These are phyloP conservation scores for Xylariaceae sp. DNA, from an alignment of 2,329 filamentous ascomycete species.

Conservation along the genomic window DNA sequence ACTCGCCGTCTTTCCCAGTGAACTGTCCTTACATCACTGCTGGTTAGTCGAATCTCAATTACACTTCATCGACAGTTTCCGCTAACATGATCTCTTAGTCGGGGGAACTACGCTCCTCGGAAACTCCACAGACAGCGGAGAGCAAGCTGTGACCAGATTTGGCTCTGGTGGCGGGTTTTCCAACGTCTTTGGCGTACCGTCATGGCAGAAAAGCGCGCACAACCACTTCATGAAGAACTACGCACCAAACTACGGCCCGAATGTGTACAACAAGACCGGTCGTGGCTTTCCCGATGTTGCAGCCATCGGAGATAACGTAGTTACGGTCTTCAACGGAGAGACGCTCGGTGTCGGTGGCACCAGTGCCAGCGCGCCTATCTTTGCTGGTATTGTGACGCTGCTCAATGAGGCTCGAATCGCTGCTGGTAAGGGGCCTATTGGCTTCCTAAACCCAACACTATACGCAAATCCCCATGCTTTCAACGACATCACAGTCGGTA, in stretches of 20 bases:
- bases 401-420: slow-evolving; percentile 23
- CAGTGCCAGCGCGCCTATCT: slow-evolving; percentile 20
- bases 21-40: slow-evolving; percentile 21
- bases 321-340: slow-evolving; percentile 37
- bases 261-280: slow-evolving; percentile 44
- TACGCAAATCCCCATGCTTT: slow-evolving; percentile 30
- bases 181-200: slow-evolving; percentile 44
- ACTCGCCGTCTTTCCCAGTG: slow-evolving; percentile 17
- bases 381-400: slow-evolving; percentile 21
- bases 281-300: slow-evolving; percentile 47
- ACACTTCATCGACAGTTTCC: not conserved
- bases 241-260: slow-evolving; percentile 38
- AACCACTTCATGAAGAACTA: slow-evolving; percentile 37
- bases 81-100: slow-evolving; percentile 5
- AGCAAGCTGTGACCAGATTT: slow-evolving; percentile 24
- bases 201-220: slow-evolving; percentile 43
- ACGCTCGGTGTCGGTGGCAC: slow-evolving; percentile 22
- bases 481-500: slow-evolving; percentile 29
- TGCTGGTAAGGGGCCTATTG: slow-evolving; percentile 22
- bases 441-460: slow-evolving; percentile 22
- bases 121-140: slow-evolving; percentile 15
- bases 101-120: slow-evolving; percentile 18
- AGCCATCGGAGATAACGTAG: slow-evolving; percentile 37
- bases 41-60: slow-evolving; percentile 3
- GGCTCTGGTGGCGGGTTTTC: slow-evolving; percentile 47